Evolutionary conservation across 2,329 filamentous ascomycete genomes (phyloP), one percentile per base, ranked within the genome.

Genomic region (Penicillium sp.): DNA sequence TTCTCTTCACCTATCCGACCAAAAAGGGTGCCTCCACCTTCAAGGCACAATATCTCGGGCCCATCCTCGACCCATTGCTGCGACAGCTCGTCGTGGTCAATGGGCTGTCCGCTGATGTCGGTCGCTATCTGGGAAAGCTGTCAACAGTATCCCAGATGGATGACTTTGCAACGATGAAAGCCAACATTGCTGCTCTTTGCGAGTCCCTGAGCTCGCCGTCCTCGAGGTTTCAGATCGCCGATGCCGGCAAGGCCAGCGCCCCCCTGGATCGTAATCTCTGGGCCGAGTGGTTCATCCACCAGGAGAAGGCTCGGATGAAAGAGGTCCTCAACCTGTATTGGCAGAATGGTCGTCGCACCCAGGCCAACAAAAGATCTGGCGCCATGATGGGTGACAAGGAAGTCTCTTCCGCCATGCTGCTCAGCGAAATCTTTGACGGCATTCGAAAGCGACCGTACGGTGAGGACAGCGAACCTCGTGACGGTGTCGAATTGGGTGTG

Each of bases 221-320:
- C 47, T 72, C 64, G 1, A 72, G 68, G 50, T 78, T 73, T 54
- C 63, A 66, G 20, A 54, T 82, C 2, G 69, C 77, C 1, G 75
- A 82, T 55, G 72, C 80, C 1, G 72, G 75, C 4, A 77, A 73
- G 51, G 73, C 80, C 33, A 72, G 75, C 46, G 75, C 80, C 13
- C 57, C 69, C 1, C 67, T 84, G 2, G 74, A 78, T 44, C 72
- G 80, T 25, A 69, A 73, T 18, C 72, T 77, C 2, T 86, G 82
- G 82, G 75, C 77, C 28, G 78, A 83, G 48, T 84, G 81, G 82
- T 85, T 80, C 73, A 77, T 81, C 40, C 80, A 82, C 60, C 82
- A 86, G 60, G 82, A 85, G 62, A 81, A 81, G 58, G 72, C 76
- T 9, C 74, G 81, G 12, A 77, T 84, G 44, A 75, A 80, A 51